Conservation (phyloP, 345 rosid genomes). For the Lepidium aucheri region DNA sequence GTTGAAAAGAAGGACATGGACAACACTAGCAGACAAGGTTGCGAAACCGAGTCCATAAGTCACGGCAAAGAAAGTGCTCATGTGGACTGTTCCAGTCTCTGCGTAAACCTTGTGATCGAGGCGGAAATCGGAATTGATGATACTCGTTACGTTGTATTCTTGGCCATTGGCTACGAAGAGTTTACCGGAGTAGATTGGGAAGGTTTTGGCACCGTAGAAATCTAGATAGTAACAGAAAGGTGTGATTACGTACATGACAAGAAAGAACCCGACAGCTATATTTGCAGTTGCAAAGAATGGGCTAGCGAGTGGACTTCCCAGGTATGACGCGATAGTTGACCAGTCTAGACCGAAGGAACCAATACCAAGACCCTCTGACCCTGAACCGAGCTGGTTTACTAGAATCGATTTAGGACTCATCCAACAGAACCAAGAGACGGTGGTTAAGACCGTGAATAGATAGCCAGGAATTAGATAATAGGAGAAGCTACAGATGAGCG, state of each 20-base stretch:
- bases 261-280: slow-evolving; percentile 54
- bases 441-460: slow-evolving; percentile 38
- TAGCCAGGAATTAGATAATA: slow-evolving; percentile 64
- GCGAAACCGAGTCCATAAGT: slow-evolving; percentile 82
- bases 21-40: slow-evolving; percentile 53
- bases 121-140: slow-evolving; percentile 44
- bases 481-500: slow-evolving; percentile 48
- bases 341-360: slow-evolving; percentile 70
- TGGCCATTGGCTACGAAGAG: slow-evolving; percentile 43
- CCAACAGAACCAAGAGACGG: slow-evolving; percentile 85
- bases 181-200: slow-evolving; percentile 47
- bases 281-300: slow-evolving; percentile 85
- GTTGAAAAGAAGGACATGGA: slow-evolving; percentile 60
- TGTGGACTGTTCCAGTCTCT: slow-evolving; percentile 42
- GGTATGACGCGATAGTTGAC: slow-evolving; percentile 61
- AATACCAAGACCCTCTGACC: slow-evolving; percentile 56
- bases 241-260: slow-evolving; percentile 65
- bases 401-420: slow-evolving; percentile 54
- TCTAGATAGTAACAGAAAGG: slow-evolving; percentile 59
- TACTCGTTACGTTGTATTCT: slow-evolving; percentile 37
- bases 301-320: slow-evolving; percentile 78
- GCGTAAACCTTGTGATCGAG: slow-evolving; percentile 49
- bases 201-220: slow-evolving; percentile 59
- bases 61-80: slow-evolving; percentile 75
- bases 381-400: slow-evolving; percentile 70